Evolutionary conservation across 2,329 filamentous ascomycete genomes (phyloP).

Genomic region (Aspergillus fumigatiaffinis): DNA sequence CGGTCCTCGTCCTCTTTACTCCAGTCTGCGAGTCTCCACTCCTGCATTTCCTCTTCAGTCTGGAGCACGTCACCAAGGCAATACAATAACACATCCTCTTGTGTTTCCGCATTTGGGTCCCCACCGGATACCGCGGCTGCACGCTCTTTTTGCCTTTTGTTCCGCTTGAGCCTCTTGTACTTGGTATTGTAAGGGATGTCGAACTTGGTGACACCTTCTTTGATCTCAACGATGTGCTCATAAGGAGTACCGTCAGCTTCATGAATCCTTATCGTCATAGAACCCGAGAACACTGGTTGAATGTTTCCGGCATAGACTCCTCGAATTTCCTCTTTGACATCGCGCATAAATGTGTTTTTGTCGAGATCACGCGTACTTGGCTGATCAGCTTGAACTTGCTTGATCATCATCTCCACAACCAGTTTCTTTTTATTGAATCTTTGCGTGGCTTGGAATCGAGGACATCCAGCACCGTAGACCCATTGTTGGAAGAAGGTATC

Average conservation of each 20-base stretch:
- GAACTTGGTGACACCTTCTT: constrained; percentile 77
- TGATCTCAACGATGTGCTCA: constrained; percentile 95
- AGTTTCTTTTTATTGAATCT: constrained; percentile 97
- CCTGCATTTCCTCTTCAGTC: constrained; percentile 70
- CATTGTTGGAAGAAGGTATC: constrained; percentile 93
- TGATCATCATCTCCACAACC: constrained; percentile 86
- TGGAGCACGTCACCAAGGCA: constrained; percentile 89
- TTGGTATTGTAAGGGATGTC: constrained; percentile 99
- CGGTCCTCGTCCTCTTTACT: constrained; percentile 78
- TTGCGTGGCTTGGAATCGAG: constrained; percentile 79
- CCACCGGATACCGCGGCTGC: constrained; percentile 60
- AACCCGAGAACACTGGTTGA: constrained; percentile 83
- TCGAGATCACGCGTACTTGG: constrained; percentile 57
- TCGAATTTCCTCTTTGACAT: constrained; percentile 73
- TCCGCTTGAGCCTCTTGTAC: constrained; percentile 94
- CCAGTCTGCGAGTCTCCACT: constrained; percentile 89
- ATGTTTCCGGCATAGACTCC: constrained; percentile 65
- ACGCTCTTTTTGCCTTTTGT: constrained; percentile 75
- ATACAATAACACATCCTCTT: constrained; percentile 82
- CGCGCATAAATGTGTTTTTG: constrained; percentile 74
- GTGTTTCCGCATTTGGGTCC: constrained; percentile 60
- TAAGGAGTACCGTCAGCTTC: constrained; percentile 98
- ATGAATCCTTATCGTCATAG: constrained; percentile 96
- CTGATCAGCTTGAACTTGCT: constrained; percentile 65
- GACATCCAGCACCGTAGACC: constrained; percentile 84